Conservation (phyloP, 2,329 filamentous ascomycete genomes). For the Fusarium xyrophilum region DNA sequence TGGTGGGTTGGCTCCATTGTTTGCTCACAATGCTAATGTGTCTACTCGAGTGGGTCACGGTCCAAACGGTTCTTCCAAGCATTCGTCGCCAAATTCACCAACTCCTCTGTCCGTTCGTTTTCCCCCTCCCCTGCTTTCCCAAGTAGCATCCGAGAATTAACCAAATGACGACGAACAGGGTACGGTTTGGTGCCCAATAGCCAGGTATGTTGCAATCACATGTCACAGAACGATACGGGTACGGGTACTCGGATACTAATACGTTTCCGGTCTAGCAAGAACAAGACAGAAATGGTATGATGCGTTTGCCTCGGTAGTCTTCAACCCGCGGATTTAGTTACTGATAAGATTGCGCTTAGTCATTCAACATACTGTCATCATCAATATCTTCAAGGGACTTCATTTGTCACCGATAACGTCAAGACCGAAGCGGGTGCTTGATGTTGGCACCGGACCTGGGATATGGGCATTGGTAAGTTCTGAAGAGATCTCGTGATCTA, state of each 20-base stretch:
- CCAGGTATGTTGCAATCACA: slow-evolving; percentile 20
- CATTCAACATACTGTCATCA: slow-evolving; percentile 34
- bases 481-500: rapidly evolving
- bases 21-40: slow-evolving; percentile 17
- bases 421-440: slow-evolving; percentile 30
- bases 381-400: slow-evolving; percentile 34
- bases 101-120: slow-evolving; percentile 32
- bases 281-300: slow-evolving; percentile 37
- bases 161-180: slow-evolving; percentile 8
- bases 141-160: slow-evolving; percentile 4
- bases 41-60: slow-evolving; percentile 21
- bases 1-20: neutral
- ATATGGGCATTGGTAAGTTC: slow-evolving; percentile 32
- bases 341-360: slow-evolving; percentile 27
- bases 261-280: slow-evolving; percentile 26
- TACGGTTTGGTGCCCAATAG: slow-evolving; percentile 33
- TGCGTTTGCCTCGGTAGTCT: neutral
- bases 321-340: slow-evolving; percentile 4
- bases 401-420: slow-evolving; percentile 28
- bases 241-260: slow-evolving; percentile 1
- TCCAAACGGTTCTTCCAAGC: slow-evolving; percentile 36
- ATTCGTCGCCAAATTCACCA: slow-evolving; percentile 33
- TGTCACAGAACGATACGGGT: neutral
- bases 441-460: slow-evolving; percentile 33
- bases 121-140: neutral